These are phyloP conservation scores for button mushroom (Agaricus bisporus) DNA, from an alignment of 768 basidiomycete genomes.

Conservation along the genomic window DNA sequence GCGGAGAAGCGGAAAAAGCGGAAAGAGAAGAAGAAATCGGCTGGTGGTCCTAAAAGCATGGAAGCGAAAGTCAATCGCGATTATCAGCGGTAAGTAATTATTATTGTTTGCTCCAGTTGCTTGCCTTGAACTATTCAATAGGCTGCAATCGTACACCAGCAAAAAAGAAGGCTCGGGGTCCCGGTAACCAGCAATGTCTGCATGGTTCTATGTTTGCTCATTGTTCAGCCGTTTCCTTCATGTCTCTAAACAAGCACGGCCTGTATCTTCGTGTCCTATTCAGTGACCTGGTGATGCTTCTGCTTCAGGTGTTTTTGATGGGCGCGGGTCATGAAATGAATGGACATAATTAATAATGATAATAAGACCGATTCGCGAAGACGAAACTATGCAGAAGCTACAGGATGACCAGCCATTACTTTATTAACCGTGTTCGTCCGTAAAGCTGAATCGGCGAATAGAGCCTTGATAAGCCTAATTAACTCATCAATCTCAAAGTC, in stretches of 20 bases:
- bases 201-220: neutral
- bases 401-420: conserved; percentile 56
- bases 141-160: conserved; percentile 38
- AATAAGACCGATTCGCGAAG: conserved; percentile 1
- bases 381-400: conserved; percentile 7
- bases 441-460: conserved; percentile 84
- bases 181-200: conserved; percentile 1
- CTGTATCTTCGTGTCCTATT: neutral
- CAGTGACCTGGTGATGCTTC: neutral
- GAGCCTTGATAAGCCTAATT: conserved; percentile 69
- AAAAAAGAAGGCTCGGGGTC: conserved; percentile 24
- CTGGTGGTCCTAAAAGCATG: conserved; percentile 27
- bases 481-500: conserved; percentile 88
- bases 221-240: too few relatives aligned
- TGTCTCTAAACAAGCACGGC: too few relatives aligned
- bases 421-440: conserved; percentile 79
- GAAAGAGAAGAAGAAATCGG: conserved; percentile 66
- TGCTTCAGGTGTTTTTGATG: neutral
- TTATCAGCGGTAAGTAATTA: conserved; percentile 43
- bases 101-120: neutral
- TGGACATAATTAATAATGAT: neutral
- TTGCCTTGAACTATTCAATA: conserved; percentile 10
- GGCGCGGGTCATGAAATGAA: neutral
- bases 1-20: conserved; percentile 64
- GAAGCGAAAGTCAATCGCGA: conserved; percentile 49